Conservation (phyloP, 75 land plant genomes). For the Cryptomeria japonica region DNA sequence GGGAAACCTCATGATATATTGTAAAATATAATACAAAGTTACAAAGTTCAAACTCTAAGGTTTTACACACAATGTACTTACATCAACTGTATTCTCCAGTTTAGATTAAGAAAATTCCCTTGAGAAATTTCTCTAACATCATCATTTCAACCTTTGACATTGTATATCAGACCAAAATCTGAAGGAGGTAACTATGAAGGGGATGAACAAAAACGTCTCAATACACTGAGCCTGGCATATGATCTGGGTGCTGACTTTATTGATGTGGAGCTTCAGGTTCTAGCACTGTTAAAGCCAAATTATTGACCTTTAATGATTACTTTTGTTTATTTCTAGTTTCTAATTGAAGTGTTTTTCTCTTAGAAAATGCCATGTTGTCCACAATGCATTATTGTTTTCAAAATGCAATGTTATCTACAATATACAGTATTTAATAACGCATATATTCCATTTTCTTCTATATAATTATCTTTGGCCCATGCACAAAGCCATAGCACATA, state of each 20-base stretch:
- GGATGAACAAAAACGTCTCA: constrained; percentile 55
- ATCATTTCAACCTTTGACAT: not conserved
- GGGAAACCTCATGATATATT: not conserved
- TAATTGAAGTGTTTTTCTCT: not conserved
- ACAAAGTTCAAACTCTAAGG: not conserved
- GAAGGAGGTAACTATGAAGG: constrained; percentile 86
- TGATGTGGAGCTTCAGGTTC: constrained; percentile 87
- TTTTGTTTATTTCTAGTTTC: not conserved
- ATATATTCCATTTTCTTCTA: not conserved
- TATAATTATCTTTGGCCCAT: not conserved
- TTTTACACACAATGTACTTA: not conserved
- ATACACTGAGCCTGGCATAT: constrained; percentile 61
- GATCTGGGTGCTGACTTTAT: constrained; percentile 81
- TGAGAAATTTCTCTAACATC: not conserved
- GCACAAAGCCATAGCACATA: not conserved
- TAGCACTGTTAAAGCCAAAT: not conserved
- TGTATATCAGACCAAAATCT: constrained; percentile 70
- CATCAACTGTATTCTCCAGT: not conserved
- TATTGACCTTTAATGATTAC: not conserved
- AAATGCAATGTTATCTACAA: no score
- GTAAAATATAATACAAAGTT: not conserved
- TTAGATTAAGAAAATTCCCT: not conserved
- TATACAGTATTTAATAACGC: no score
- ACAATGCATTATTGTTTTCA: not conserved
- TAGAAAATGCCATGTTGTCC: not conserved